Conservation (phyloP, 2,329 filamentous ascomycete species). For the Aspergillus pseudotamarii region DNA sequence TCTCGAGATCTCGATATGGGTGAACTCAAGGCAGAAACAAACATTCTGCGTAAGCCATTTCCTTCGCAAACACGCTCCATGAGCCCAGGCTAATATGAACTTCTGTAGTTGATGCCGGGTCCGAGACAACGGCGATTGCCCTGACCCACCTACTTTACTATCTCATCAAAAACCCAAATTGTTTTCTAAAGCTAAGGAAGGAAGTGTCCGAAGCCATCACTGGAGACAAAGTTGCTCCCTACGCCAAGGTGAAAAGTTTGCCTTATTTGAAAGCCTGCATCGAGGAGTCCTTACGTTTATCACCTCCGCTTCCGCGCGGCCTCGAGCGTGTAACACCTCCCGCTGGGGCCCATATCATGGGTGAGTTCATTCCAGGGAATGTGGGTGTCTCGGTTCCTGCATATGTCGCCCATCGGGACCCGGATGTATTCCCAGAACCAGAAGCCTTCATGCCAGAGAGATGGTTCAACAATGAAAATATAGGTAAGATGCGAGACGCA, state of each 20-base stretch:
- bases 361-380: slow-evolving; percentile 11
- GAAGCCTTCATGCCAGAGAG: slow-evolving; percentile 8
- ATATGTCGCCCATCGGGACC: not conserved
- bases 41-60: not conserved
- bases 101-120: not conserved
- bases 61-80: not conserved
- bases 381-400: not conserved
- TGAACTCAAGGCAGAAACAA: not conserved
- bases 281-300: slow-evolving; percentile 14
- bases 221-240: not conserved
- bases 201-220: not conserved
- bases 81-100: not conserved
- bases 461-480: slow-evolving; percentile 4
- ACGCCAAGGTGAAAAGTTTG: slow-evolving; percentile 10
- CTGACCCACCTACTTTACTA: not conserved
- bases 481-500: not conserved
- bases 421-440: not conserved
- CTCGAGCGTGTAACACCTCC: slow-evolving; percentile 14
- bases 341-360: slow-evolving; percentile 6
- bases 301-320: slow-evolving; percentile 8
- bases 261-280: slow-evolving; percentile 14
- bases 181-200: not conserved
- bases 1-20: not conserved
- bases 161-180: not conserved
- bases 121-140: not conserved